Evolutionary conservation across 371 early-diverging fungal species (phyloP).

Genomic region (Synchytrium microbalum): DNA sequence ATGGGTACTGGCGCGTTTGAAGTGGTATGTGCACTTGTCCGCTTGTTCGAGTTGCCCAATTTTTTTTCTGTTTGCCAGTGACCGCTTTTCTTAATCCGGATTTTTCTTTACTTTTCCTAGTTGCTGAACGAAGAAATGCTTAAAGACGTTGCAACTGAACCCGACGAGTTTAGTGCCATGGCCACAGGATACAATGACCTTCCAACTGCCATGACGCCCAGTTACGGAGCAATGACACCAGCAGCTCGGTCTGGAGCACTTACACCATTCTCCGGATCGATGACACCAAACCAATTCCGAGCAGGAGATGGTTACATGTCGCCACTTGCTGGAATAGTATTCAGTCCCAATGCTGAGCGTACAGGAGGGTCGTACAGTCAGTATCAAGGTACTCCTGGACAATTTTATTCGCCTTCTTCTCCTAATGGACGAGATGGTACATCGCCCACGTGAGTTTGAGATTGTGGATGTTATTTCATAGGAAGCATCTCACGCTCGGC

Average conservation of each 20-base stretch:
- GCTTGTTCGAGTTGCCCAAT: neutral
- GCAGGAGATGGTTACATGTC: slow-evolving; percentile 31
- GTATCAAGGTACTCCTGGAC: slow-evolving; percentile 31
- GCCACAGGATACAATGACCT: slow-evolving; percentile 30
- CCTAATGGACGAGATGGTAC: slow-evolving; percentile 29
- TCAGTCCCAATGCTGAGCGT: slow-evolving; percentile 5
- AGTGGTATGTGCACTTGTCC: too few relatives aligned
- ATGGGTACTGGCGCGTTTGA: slow-evolving; percentile 97
- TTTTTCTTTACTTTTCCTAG: neutral
- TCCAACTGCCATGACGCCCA: slow-evolving; percentile 28
- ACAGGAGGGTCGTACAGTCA: slow-evolving; percentile 25
- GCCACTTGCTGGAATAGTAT: neutral
- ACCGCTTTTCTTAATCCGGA: too few relatives aligned
- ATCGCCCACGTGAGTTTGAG: slow-evolving; percentile 64
- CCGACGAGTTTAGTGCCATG: slow-evolving; percentile 9
- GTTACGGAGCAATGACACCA: slow-evolving; percentile 19
- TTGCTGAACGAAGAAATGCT: slow-evolving; percentile 88
- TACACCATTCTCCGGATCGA: slow-evolving; percentile 23
- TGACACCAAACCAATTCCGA: slow-evolving; percentile 55
- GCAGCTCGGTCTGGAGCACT: slow-evolving; percentile 25
- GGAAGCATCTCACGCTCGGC: slow-evolving; percentile 12
- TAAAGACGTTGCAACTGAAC: slow-evolving; percentile 35
- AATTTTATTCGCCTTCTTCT: neutral
- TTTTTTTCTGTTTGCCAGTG: neutral
- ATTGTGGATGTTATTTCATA: slow-evolving; percentile 19